Conservation (phyloP, 2,329 filamentous ascomycete species). For the Chaetomiaceae sp. region DNA sequence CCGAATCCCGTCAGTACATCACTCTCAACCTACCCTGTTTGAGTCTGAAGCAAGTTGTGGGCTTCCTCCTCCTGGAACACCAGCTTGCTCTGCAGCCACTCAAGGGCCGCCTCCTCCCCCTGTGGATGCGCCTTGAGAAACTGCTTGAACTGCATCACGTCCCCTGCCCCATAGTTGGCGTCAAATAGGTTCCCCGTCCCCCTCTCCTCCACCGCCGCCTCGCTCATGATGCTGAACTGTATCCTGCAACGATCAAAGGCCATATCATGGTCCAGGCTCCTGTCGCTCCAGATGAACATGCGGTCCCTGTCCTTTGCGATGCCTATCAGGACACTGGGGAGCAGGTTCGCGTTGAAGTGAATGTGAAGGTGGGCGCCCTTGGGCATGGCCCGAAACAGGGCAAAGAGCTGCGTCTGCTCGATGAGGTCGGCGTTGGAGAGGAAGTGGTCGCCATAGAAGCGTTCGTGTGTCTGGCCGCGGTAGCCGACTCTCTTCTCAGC, state of each 20-base stretch:
- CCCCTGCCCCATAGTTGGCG: constrained; percentile 39
- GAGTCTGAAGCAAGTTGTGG: constrained; percentile 47
- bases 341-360: constrained; percentile 72
- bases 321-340: constrained; percentile 54
- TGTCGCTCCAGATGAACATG: constrained; percentile 66
- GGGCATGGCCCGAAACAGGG: constrained; percentile 55
- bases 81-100: constrained; percentile 60
- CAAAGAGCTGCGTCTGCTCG: constrained; percentile 51
- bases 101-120: constrained; percentile 30
- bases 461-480: constrained; percentile 41
- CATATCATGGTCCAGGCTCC: constrained; percentile 40
- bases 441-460: constrained; percentile 54
- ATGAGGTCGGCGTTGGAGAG: constrained; percentile 52
- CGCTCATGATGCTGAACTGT: constrained; percentile 51
- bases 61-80: constrained; percentile 58
- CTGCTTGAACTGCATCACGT: constrained; percentile 41
- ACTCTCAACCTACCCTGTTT: constrained; percentile 48
- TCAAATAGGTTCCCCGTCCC: constrained; percentile 46
- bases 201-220: constrained; percentile 29
- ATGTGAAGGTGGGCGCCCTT: constrained; percentile 72
- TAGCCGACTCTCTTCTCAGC: constrained; percentile 34
- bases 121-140: constrained; percentile 38
- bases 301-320: constrained; percentile 51
- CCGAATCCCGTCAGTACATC: too few relatives aligned
- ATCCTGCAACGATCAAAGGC: constrained; percentile 54